Base-by-base conservation (phyloP, 768 basidiomycete genomes). In the Trametes sanguinea region DNA sequence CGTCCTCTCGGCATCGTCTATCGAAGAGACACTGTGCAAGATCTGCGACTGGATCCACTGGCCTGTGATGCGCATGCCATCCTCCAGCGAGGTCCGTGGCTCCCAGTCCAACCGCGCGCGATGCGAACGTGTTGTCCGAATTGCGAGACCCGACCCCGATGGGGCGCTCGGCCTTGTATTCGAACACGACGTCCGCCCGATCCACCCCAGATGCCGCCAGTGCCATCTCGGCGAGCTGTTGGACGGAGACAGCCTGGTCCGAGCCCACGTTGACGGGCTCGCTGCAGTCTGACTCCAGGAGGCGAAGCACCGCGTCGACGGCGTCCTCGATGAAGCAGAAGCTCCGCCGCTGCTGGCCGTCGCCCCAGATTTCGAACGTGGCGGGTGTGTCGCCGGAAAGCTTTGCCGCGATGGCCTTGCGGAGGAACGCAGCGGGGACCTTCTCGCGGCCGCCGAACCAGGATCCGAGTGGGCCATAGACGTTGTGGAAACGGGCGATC, bases 381-480 rank as follows among this genome's bases (percentile, higher is more conserved):
- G 63, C 17, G 4, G 57, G 48, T 1, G n/a, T 9, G 5, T 37
- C 53, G 6, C 54, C 53, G 1, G 66, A 51, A 17, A 74, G 56
- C 45, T 74, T 69, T 22, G 72, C 70, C 0, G 76, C 77, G 13
- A 80, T 47, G 1, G 83, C 82, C 64, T 86, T 87, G 6, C 85
- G 80, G 32, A 84, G 69, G 57, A 86, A 63, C 0, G 86, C 83
- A 6, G 84, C 85, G 0, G 84, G 84, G 1, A 73, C 85, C 65
- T 86, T 86, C 72, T 87, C 85, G 9, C 78, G 78, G 0, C 86
- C 86, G 40, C 78, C 75, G 51, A 70, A 73, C 83, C 82, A 86
- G 1, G 81, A 73, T 0, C 82, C 82, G 8, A 78, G 75, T 0
- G 83, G 85, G 10, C 85, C 85, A 60, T 77, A 85, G 13, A 87